Percentiles rank a stretch among this genome's conserved stretches.
Conservation (phyloP, 768 basidiomycete genomes). For the Phaeotremella fagi region DNA sequence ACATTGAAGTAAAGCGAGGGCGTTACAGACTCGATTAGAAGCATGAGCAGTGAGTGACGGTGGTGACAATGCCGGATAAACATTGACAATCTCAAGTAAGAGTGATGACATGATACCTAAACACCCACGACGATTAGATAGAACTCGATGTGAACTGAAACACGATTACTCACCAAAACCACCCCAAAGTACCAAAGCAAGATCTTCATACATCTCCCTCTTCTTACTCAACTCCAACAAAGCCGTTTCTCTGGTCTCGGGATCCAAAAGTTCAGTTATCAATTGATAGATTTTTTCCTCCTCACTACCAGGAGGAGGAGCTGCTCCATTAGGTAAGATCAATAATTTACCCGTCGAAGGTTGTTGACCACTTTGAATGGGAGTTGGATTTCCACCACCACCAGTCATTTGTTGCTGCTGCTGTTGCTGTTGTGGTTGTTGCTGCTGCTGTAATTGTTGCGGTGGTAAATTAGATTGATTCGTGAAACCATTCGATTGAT, state of each 20-base stretch:
- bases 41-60: constrained; percentile 95
- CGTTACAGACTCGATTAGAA: constrained; percentile 98
- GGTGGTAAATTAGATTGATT: constrained; percentile 23
- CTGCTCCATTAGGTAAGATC: constrained; percentile 39
- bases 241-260: constrained; percentile 74
- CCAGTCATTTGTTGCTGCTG: constrained; percentile 11
- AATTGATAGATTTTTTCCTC: constrained; percentile 83
- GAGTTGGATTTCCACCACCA: not conserved
- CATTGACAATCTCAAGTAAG: constrained; percentile 94
- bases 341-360: constrained; percentile 34
- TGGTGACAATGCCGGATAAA: constrained; percentile 91
- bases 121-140: not conserved
- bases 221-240: constrained; percentile 96
- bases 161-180: constrained; percentile 72
- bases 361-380: constrained; percentile 1
- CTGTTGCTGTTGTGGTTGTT: no score
- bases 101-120: constrained; percentile 95
- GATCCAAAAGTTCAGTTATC: constrained; percentile 56
- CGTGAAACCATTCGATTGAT: constrained; percentile 2
- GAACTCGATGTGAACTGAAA: not conserved
- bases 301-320: constrained; percentile 50
- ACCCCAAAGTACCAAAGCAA: constrained; percentile 96
- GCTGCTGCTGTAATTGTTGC: no score
- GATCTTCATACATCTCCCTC: constrained; percentile 96
- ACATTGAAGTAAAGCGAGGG: constrained; percentile 92